Evolutionary conservation across 2,329 filamentous ascomycete genomes (phyloP).

Genomic region (Ophiocordyceps camponoti-floridani): DNA sequence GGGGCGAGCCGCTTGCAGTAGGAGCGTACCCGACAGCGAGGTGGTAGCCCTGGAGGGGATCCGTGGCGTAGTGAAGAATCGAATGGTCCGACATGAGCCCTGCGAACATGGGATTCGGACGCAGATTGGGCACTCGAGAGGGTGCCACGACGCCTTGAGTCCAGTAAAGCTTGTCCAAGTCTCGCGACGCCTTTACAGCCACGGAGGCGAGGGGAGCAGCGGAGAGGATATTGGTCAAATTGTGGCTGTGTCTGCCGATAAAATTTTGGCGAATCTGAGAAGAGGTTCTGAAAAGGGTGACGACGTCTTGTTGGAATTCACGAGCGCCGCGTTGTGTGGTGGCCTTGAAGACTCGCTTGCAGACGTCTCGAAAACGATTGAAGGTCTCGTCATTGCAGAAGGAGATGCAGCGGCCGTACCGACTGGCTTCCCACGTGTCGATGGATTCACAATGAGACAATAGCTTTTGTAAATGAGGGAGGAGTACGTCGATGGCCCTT

Average conservation of each 20-base stretch:
- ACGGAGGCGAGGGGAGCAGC: conserved; percentile 17
- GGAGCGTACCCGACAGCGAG: conserved; percentile 27
- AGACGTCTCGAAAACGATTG: conserved; percentile 18
- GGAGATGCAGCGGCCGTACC: conserved; percentile 24
- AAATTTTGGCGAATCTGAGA: background rate
- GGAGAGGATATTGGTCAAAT: conserved; percentile 16
- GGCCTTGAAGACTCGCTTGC: conserved; percentile 10
- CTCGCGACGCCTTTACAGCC: conserved; percentile 6
- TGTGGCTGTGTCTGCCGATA: conserved; percentile 6
- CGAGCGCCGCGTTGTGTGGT: conserved; percentile 4
- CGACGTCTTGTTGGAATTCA: conserved; percentile 3
- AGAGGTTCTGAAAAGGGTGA: conserved; percentile 1
- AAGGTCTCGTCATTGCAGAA: conserved; percentile 32
- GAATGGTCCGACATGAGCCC: conserved; percentile 14
- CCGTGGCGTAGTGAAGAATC: conserved; percentile 25
- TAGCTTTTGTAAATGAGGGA: conserved; percentile 25
- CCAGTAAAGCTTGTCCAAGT: conserved; percentile 15
- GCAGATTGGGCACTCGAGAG: conserved; percentile 2
- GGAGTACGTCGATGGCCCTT: conserved; percentile 16
- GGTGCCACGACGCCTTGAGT: conserved; percentile 13
- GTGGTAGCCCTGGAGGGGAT: conserved; percentile 39
- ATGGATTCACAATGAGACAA: conserved; percentile 16
- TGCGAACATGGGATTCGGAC: conserved; percentile 28
- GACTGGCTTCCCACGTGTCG: conserved; percentile 22
- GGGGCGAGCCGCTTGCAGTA: conserved; percentile 19